These are phyloP conservation scores for Ophiostoma tasmaniense DNA, from an alignment of 2,329 filamentous ascomycete genomes.

Conservation along the genomic window DNA sequence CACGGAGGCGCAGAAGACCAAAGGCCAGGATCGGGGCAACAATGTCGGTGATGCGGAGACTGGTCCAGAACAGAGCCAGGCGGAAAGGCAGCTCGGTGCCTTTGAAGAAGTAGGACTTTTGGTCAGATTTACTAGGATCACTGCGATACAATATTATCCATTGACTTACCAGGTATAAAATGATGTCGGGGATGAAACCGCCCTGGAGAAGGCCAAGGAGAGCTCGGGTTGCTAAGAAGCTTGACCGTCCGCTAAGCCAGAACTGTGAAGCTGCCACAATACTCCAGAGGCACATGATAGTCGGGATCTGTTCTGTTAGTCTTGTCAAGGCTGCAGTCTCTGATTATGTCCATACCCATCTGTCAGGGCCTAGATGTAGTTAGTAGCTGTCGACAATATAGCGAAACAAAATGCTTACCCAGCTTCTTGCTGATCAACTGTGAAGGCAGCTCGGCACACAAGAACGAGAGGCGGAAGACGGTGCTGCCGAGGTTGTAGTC, in stretches of 20 bases:
- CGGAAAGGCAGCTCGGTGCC: conserved; percentile 27
- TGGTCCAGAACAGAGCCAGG: conserved; percentile 29
- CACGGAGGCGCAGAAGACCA: conserved; percentile 29
- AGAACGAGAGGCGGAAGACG: conserved; percentile 44
- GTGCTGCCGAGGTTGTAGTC: conserved; percentile 47
- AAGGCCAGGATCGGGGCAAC: conserved; percentile 29
- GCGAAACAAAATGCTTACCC: conserved; percentile 14
- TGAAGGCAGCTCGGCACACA: conserved; percentile 51
- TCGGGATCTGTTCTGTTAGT: conserved; percentile 29
- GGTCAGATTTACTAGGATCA: conserved; percentile 28
- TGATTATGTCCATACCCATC: neutral
- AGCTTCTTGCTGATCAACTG: conserved; percentile 52
- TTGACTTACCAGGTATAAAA: conserved; percentile 14
- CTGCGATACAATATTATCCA: too few relatives aligned
- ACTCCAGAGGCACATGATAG: conserved; percentile 29
- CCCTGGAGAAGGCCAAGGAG: neutral
- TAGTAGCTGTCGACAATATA: neutral
- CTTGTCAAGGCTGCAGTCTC: neutral
- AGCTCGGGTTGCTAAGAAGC: conserved; percentile 23
- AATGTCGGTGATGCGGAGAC: conserved; percentile 27
- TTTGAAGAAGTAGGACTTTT: conserved; percentile 29
- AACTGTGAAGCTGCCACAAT: conserved; percentile 27
- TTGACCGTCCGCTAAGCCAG: neutral
- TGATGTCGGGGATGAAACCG: neutral
- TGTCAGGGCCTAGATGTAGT: neutral